Percentiles rank a stretch among this genome's conserved stretches.
Conservation (phyloP, 2,329 filamentous ascomycete genomes). For the Pyricularia sp. region DNA sequence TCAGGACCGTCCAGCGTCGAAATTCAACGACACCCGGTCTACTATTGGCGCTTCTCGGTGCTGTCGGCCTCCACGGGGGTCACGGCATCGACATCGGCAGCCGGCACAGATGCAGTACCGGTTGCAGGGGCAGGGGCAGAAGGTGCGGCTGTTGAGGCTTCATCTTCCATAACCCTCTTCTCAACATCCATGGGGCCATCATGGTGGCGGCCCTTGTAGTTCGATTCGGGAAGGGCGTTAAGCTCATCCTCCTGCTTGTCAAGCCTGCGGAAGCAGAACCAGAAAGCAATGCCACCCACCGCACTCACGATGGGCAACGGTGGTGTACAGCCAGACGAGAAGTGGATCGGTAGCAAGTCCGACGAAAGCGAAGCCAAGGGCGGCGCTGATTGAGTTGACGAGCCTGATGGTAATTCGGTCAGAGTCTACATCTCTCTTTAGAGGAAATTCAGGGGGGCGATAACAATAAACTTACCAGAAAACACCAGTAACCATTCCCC, state of each 20-base stretch:
- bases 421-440: slow-evolving; percentile 24
- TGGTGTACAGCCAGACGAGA: slow-evolving; percentile 60
- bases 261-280: slow-evolving; percentile 44
- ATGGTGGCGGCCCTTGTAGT: slow-evolving; percentile 3
- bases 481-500: slow-evolving; percentile 53
- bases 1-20: background rate
- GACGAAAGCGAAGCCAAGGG: slow-evolving; percentile 48
- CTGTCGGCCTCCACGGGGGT: background rate
- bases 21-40: background rate
- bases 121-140: background rate
- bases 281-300: slow-evolving; percentile 52
- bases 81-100: background rate
- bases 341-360: slow-evolving; percentile 37
- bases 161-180: background rate
- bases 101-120: background rate
- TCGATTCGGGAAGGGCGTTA: slow-evolving; percentile 32
- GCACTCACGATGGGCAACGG: slow-evolving; percentile 51
- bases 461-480: slow-evolving; percentile 1
- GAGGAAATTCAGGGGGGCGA: background rate
- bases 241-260: slow-evolving; percentile 51
- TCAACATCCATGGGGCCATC: background rate
- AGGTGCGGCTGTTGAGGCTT: background rate
- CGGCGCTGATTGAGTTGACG: slow-evolving; percentile 22
- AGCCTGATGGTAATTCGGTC: background rate
- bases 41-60: background rate